Conservation (phyloP, 78 protist genomes). For the Chrysochromulina parva region DNA sequence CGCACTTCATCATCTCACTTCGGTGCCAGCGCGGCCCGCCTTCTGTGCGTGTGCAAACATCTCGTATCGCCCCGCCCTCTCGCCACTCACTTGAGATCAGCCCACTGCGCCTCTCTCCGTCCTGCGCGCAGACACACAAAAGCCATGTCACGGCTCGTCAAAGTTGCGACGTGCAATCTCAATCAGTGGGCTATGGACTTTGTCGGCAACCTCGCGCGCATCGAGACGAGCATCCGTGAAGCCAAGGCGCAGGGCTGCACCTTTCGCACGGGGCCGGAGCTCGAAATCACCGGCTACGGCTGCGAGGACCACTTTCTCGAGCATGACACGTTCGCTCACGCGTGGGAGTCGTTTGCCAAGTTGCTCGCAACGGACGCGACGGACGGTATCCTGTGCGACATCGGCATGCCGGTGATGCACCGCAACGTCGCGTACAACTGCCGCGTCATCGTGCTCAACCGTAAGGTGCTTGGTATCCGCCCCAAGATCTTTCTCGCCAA, state of each 20-base stretch:
- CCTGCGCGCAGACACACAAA: too few relatives aligned
- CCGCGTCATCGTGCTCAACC: conserved; percentile 62
- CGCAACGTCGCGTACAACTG: conserved; percentile 78
- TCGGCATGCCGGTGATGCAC: conserved; percentile 81
- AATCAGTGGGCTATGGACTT: conserved; percentile 90
- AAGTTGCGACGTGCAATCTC: conserved; percentile 80
- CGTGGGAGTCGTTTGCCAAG: conserved; percentile 68
- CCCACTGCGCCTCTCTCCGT: too few relatives aligned
- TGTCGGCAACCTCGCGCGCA: conserved; percentile 72
- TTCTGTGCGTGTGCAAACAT: too few relatives aligned
- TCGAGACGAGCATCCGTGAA: conserved; percentile 22
- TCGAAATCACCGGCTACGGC: conserved; percentile 51
- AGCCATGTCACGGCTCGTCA: too few relatives aligned
- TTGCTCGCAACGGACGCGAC: conserved; percentile 15
- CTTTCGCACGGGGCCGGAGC: conserved; percentile 62
- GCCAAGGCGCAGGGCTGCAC: conserved; percentile 36
- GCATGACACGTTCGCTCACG: conserved; percentile 74
- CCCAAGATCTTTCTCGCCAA: conserved; percentile 82
- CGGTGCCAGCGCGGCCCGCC: too few relatives aligned
- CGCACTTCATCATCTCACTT: too few relatives aligned
- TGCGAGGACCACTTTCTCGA: conserved; percentile 80
- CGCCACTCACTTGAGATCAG: too few relatives aligned
- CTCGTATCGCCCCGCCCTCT: too few relatives aligned
- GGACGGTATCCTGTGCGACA: conserved; percentile 72
- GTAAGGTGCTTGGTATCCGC: conserved; percentile 58